Evolutionary conservation across 2,329 filamentous ascomycete species (phyloP).

Genomic region (Ophiognomonia clavigignenti-juglandacearum): DNA sequence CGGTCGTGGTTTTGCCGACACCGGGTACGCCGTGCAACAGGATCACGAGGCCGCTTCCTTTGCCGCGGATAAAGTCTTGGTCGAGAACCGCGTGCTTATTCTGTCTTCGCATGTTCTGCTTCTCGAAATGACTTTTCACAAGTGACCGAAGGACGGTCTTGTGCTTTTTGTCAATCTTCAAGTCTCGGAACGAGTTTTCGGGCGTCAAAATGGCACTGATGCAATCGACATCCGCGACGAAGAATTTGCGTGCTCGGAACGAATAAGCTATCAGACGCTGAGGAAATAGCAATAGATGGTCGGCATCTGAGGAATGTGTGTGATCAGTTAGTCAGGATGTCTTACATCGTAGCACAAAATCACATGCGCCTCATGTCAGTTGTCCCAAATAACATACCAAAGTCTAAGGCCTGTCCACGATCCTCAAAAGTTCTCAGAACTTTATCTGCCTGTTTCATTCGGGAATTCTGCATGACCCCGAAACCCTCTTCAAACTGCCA

Average conservation of each 20-base stretch:
- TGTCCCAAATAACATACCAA: background rate
- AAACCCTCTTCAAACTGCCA: background rate
- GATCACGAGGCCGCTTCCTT: background rate
- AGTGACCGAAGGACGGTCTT: too few relatives aligned
- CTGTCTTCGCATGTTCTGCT: background rate
- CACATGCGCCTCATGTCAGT: too few relatives aligned
- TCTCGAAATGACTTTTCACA: slow-evolving; percentile 9
- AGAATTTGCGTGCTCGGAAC: slow-evolving; percentile 10
- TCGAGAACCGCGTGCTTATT: slow-evolving; percentile 1
- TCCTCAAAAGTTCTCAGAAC: background rate
- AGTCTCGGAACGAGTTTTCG: slow-evolving; percentile 3
- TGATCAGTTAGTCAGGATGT: slow-evolving; percentile 14
- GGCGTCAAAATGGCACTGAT: slow-evolving; percentile 1
- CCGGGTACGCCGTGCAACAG: background rate
- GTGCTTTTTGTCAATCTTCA: slow-evolving; percentile 4
- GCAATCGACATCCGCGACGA: slow-evolving; percentile 4
- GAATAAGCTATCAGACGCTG: slow-evolving; percentile 6
- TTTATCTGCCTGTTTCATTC: background rate
- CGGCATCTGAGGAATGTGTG: too few relatives aligned
- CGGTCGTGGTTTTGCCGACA: slow-evolving; percentile 12
- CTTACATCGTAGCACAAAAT: background rate
- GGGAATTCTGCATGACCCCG: too few relatives aligned
- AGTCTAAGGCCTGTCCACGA: background rate
- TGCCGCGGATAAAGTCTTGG: slow-evolving; percentile 9
- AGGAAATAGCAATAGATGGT: slow-evolving; percentile 1